A percentile compares a stretch with the other conserved stretches of the same genome.
Evolutionary conservation across 352 stramenopile genomes (phyloP).

Genomic region (Globisporangium polare): DNA sequence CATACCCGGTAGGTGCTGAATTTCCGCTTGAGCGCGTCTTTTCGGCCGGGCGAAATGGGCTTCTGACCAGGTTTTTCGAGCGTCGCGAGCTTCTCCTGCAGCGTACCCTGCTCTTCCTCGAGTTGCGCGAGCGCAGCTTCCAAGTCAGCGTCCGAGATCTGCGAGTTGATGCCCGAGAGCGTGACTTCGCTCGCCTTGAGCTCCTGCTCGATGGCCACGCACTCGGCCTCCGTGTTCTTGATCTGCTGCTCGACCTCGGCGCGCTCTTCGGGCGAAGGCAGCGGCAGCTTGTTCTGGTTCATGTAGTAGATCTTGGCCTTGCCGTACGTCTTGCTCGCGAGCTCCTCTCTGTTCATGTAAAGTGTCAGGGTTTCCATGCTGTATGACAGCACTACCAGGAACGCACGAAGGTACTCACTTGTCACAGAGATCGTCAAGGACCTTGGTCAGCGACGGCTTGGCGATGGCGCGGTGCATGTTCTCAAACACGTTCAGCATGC

Average conservation of each 20-base stretch:
- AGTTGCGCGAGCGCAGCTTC: constrained; percentile 42
- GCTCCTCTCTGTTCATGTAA: constrained; percentile 33
- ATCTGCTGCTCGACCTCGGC: constrained; percentile 50
- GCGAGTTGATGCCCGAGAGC: constrained; percentile 42
- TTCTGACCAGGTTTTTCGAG: constrained; percentile 36
- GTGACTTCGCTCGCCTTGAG: constrained; percentile 45
- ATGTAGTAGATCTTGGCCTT: constrained; percentile 85
- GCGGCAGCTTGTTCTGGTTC: constrained; percentile 66
- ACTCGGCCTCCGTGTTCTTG: constrained; percentile 41
- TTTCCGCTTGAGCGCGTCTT: constrained; percentile 59
- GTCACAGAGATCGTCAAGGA: constrained; percentile 63
- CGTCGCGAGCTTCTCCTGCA: constrained; percentile 46
- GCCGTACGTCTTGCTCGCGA: constrained; percentile 71
- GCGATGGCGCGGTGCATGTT: constrained; percentile 75
- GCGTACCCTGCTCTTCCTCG: constrained; percentile 29
- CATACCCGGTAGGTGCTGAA: constrained; percentile 63
- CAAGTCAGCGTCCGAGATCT: constrained; percentile 68
- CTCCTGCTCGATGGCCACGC: constrained; percentile 43
- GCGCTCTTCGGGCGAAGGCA: constrained; percentile 46
- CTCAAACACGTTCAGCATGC: constrained; percentile 82
- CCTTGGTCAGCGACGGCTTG: constrained; percentile 69
- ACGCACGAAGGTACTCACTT: constrained; percentile 30
- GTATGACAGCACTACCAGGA: background rate
- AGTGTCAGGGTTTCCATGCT: background rate
- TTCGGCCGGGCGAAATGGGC: constrained; percentile 53